Evolutionary conservation across 2,329 filamentous ascomycete genomes (phyloP).

Genomic region (Didymella exigua): DNA sequence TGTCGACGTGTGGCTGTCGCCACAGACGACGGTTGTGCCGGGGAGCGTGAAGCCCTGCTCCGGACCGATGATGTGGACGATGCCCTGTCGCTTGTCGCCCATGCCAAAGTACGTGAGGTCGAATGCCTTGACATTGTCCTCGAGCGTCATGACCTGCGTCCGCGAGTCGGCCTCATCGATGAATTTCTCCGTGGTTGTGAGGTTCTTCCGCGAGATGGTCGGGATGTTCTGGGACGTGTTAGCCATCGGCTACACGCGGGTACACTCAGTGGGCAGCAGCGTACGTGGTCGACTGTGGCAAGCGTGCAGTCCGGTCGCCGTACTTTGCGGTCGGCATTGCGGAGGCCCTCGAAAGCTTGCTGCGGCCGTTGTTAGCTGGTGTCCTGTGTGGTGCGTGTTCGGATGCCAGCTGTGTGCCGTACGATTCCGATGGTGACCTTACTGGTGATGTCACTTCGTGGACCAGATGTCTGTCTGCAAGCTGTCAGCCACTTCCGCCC

Average conservation of each 20-base stretch:
- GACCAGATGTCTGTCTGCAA: constrained; percentile 85
- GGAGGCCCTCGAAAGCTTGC: constrained; percentile 97
- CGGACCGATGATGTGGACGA: constrained; percentile 97
- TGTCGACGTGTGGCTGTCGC: constrained; percentile 97
- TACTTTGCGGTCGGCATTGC: constrained; percentile 85
- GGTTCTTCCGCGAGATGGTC: constrained; percentile 84
- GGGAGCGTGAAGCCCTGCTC: constrained; percentile 99
- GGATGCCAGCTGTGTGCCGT: no score
- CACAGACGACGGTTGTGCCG: constrained; percentile 94
- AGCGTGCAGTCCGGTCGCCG: constrained; percentile 95
- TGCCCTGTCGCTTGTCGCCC: constrained; percentile 94
- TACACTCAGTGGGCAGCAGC: constrained; percentile 38
- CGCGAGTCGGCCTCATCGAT: constrained; percentile 94
- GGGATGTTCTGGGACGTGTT: constrained; percentile 76
- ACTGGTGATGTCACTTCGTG: constrained; percentile 98
- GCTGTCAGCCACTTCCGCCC: constrained; percentile 32
- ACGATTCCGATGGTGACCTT: constrained; percentile 51
- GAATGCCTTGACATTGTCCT: constrained; percentile 97
- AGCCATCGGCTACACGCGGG: constrained; percentile 11
- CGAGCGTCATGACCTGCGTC: constrained; percentile 91
- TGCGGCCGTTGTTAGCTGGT: constrained; percentile 44
- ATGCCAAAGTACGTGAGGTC: constrained; percentile 97
- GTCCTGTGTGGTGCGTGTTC: not conserved
- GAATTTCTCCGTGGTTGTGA: constrained; percentile 92
- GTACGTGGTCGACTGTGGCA: constrained; percentile 93